Percentiles rank a stretch among this genome's conserved stretches.
These are phyloP conservation scores for Boletellus emodensis DNA, from an alignment of 768 basidiomycete species.

Conservation along the genomic window DNA sequence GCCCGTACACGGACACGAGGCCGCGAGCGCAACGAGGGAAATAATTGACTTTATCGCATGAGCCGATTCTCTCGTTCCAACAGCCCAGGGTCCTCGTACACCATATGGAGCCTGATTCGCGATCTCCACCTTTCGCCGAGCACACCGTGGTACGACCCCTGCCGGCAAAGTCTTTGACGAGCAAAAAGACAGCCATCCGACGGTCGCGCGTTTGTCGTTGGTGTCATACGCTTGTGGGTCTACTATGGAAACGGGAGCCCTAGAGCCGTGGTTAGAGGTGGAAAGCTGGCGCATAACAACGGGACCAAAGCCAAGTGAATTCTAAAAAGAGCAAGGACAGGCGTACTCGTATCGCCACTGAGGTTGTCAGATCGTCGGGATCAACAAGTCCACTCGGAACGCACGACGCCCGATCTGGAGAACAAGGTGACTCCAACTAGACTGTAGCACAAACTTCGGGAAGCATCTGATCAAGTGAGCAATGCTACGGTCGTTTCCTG, in stretches of 20 bases:
- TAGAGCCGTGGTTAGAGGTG: background rate
- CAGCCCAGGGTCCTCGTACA: constrained; percentile 5
- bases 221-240: background rate
- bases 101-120: background rate
- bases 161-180: constrained; percentile 1
- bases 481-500: background rate
- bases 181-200: background rate
- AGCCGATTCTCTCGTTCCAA: background rate
- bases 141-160: background rate
- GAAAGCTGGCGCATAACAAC: background rate
- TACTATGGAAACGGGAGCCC: background rate
- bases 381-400: background rate
- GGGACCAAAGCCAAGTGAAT: background rate
- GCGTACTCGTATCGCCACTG: background rate
- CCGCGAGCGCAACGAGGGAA: constrained; percentile 6
- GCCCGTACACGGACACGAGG: constrained; percentile 22
- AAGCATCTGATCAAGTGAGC: background rate
- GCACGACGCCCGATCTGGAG: background rate
- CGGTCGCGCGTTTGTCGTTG: background rate
- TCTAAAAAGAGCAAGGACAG: background rate
- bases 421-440: background rate
- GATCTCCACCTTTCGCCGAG: background rate
- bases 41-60: constrained; percentile 2
- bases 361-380: background rate
- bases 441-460: background rate